Conservation (phyloP, 2,329 filamentous ascomycete genomes). For the Aphanoascus verrucosus region DNA sequence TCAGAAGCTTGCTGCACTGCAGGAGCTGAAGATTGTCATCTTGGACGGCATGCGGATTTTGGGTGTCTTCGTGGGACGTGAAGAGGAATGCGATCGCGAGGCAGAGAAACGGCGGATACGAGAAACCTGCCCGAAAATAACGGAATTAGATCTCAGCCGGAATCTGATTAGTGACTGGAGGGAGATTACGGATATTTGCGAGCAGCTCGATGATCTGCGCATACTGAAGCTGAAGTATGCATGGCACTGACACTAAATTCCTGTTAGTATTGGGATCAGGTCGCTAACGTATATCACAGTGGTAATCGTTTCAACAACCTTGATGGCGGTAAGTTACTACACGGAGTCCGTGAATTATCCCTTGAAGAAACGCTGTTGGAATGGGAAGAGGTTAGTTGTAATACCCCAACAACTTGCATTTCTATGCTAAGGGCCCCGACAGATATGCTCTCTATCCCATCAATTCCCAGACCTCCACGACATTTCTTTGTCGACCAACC, state of each 20-base stretch:
- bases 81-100: constrained; percentile 18
- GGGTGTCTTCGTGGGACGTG: constrained; percentile 25
- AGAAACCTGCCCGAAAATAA: constrained; percentile 46
- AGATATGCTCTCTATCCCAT: constrained; percentile 28
- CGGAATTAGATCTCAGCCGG: constrained; percentile 72
- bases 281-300: constrained; percentile 35
- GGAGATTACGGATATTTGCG: constrained; percentile 61
- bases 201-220: constrained; percentile 54
- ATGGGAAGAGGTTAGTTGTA: constrained; percentile 49
- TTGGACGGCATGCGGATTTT: constrained; percentile 63
- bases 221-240: constrained; percentile 61
- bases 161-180: constrained; percentile 63
- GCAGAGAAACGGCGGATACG: constrained; percentile 42
- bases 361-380: constrained; percentile 56
- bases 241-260: not conserved
- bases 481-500: constrained; percentile 29
- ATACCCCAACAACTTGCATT: not conserved
- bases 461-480: constrained; percentile 29
- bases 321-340: constrained; percentile 35
- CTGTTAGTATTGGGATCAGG: constrained; percentile 1
- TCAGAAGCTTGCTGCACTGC: constrained; percentile 61
- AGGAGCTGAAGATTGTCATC: constrained; percentile 69
- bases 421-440: not conserved
- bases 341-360: constrained; percentile 48
- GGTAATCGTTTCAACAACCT: constrained; percentile 56